A percentile compares a stretch with the other conserved stretches of the same genome.
These are phyloP conservation scores for Saccharum hybrid DNA, from an alignment of 202 grass and related monocot genomes.

Conservation along the genomic window DNA sequence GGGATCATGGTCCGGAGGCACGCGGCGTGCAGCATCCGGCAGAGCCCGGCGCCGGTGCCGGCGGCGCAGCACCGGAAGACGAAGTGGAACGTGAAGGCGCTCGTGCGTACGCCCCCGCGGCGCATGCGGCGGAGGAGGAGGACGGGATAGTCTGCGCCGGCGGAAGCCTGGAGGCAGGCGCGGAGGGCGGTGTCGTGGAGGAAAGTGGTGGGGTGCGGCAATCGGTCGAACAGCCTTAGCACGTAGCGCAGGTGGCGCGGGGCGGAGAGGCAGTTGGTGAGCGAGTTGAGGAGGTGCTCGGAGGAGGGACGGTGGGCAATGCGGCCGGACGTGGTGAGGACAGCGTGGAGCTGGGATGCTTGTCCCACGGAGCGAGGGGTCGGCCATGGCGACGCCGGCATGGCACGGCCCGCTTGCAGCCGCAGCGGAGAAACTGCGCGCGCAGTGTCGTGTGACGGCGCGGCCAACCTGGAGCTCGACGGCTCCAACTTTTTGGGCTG, in stretches of 20 bases:
- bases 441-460: neutral
- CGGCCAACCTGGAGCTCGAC: neutral
- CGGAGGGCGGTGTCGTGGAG: constrained; percentile 53
- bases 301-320: constrained; percentile 13
- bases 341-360: constrained; percentile 48
- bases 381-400: constrained; percentile 53
- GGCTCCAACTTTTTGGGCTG: neutral
- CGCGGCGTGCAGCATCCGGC: constrained; percentile 54
- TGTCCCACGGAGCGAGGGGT: constrained; percentile 53
- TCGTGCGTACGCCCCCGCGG: neutral
- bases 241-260: constrained; percentile 47
- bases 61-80: constrained; percentile 49
- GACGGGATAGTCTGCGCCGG: neutral
- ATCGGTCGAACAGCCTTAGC: constrained; percentile 63
- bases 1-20: constrained; percentile 44
- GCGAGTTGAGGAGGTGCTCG: constrained; percentile 47
- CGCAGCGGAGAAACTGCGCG: neutral
- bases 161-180: constrained; percentile 45
- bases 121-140: constrained; percentile 46
- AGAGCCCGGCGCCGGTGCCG: neutral
- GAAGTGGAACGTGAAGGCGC: constrained; percentile 61
- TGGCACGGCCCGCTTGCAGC: constrained; percentile 26
- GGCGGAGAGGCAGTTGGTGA: neutral
- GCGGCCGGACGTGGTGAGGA: constrained; percentile 36
- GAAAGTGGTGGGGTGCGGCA: constrained; percentile 48